A percentile compares a stretch with the other conserved stretches of the same genome.
These are phyloP conservation scores for Rhynchosporium graminicola DNA, from an alignment of 2,329 filamentous ascomycete genomes.

Conservation along the genomic window DNA sequence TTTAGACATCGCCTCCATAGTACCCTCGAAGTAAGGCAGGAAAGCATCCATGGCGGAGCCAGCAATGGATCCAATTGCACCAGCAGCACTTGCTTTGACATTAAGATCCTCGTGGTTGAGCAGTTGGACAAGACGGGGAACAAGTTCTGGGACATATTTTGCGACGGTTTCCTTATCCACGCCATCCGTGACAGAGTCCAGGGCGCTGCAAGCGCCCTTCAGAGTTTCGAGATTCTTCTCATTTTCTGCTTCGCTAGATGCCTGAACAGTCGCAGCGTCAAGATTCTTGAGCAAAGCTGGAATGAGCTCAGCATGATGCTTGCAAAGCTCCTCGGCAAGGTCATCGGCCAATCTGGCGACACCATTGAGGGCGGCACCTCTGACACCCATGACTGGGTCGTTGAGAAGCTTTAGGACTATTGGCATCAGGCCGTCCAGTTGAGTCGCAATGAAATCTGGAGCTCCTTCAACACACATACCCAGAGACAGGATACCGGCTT, in stretches of 20 bases:
- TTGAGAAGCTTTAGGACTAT: conserved; percentile 79
- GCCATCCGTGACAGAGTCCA: conserved; percentile 88
- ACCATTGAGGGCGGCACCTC: conserved; percentile 83
- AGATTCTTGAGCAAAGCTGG: conserved; percentile 85
- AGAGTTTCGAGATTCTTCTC: conserved; percentile 84
- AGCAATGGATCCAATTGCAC: conserved; percentile 88
- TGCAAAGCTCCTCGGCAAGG: conserved; percentile 83
- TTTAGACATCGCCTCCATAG: conserved; percentile 84
- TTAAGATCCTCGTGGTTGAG: conserved; percentile 83
- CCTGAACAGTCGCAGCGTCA: conserved; percentile 72
- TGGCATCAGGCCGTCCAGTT: conserved; percentile 83
- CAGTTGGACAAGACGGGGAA: conserved; percentile 81
- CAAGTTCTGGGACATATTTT: conserved; percentile 78
- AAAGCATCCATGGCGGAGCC: conserved; percentile 81
- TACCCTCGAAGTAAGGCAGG: conserved; percentile 86
- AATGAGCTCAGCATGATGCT: conserved; percentile 83
- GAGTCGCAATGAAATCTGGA: conserved; percentile 94
- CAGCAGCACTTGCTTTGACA: conserved; percentile 86
- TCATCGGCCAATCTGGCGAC: conserved; percentile 91
- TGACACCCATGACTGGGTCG: conserved; percentile 80
- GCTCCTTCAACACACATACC: conserved; percentile 96
- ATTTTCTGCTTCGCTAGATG: conserved; percentile 61
- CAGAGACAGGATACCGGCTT: conserved; percentile 87
- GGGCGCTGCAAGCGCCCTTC: conserved; percentile 83
- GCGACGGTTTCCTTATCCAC: conserved; percentile 79